Base-by-base conservation (phyloP, 441 rosid species). In the Capsella rubella region DNA sequence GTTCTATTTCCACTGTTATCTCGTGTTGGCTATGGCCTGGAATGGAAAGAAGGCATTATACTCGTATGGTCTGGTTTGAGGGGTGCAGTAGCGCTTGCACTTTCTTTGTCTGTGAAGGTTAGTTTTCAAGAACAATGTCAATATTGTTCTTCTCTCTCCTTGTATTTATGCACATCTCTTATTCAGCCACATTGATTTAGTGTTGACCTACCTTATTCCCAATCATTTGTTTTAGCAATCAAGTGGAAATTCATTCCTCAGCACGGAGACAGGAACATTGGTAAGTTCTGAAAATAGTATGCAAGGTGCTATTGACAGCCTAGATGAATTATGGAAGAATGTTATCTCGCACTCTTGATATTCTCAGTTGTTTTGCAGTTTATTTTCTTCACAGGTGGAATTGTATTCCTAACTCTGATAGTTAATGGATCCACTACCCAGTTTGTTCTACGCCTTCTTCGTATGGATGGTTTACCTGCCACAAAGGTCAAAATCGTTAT, bases 331-430 rank as follows among this genome's bases (percentile, higher is more conserved):
- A 35, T 58, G 64, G 56, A 60, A 43, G 63, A 67, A 11, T 50
- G 16, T 49, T 11, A n/a, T 54, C 34, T 42, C 63, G 0, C 1
- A 47, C 14, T 69, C 65, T 29, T 63, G 14, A 69, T 37, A 62
- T 29, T 18, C 18, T 63, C 25, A 47, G 11, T 62, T 69, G 8
- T 62, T 64, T 49, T 75, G 76, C 89, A 95, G 99, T 95, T 92
- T 79, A 85, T 90, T 66, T 92, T 92, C 88, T 88, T 90, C 90
- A 94, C 99, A 28, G 99, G 99, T 60, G 97, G 99, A 75, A 92
- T 92, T 49, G 99, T 94, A 64, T 89, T 94, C 84, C 83, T 94
- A 78, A 92, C 99, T 2, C 90, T 94, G 31, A 82, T 87, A 57
- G 67, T 95, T 68, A 95, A 95, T 80, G 99, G 99, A 68, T 90